Conservation (phyloP, 495 filamentous ascomycete species). For the Amphirosellinia nigrospora region DNA sequence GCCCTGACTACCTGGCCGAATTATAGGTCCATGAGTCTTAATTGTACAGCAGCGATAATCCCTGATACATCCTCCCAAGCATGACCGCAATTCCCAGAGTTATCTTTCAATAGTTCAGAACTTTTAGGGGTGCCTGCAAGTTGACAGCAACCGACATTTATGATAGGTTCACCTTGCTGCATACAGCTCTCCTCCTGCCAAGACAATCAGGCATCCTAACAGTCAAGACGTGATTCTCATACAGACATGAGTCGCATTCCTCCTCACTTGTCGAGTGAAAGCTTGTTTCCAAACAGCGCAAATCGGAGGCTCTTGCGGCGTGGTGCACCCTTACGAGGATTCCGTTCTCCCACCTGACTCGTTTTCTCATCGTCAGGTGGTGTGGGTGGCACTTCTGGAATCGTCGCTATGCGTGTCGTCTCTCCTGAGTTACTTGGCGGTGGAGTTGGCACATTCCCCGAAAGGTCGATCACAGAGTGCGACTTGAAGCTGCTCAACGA, state of each 20-base stretch:
- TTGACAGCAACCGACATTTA: not conserved
- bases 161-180: not conserved
- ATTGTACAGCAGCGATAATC: slow-evolving; percentile 3
- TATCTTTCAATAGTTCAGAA: not conserved
- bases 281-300: slow-evolving; percentile 35
- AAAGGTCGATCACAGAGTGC: slow-evolving; percentile 35
- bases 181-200: not conserved
- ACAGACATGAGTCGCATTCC: not conserved
- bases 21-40: slow-evolving; percentile 9
- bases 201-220: not conserved
- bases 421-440: slow-evolving; percentile 37
- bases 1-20: not conserved
- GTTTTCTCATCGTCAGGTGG: slow-evolving; percentile 38
- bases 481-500: slow-evolving; percentile 38
- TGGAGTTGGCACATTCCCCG: slow-evolving; percentile 31
- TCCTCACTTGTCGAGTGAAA: slow-evolving; percentile 7
- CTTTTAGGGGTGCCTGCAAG: not conserved
- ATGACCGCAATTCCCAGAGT: not conserved
- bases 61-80: not conserved
- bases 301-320: slow-evolving; percentile 39
- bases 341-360: slow-evolving; percentile 31
- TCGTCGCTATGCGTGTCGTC: slow-evolving; percentile 37
- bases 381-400: slow-evolving; percentile 40
- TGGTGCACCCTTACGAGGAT: slow-evolving; percentile 32
- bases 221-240: not conserved